phyloP scores from a whole-genome alignment of 345 rosid species.

The Aurinia saxatilis region DNA sequence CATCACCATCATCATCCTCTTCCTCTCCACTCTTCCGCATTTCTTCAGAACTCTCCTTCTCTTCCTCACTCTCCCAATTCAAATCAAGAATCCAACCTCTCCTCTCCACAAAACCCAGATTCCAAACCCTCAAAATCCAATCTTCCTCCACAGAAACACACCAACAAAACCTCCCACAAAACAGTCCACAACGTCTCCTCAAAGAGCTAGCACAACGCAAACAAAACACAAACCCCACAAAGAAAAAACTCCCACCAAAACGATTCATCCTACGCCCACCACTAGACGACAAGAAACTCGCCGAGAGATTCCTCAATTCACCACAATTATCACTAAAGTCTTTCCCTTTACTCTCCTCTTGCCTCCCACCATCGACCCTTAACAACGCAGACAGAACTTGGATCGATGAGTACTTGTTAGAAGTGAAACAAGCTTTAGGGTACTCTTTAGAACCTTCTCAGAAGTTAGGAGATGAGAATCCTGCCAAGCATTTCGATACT shows the following conservation, averaged over 20 bases:
- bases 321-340: constrained; percentile 87
- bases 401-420: constrained; percentile 87
- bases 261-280: constrained; percentile 76
- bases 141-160: no score
- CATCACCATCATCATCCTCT: constrained; percentile 1
- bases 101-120: constrained; percentile 21
- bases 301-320: constrained; percentile 70
- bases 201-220: constrained; percentile 91
- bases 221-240: constrained; percentile 53
- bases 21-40: constrained; percentile 45
- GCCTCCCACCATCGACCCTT: constrained; percentile 71
- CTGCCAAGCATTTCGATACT: constrained; percentile 88
- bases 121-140: neutral
- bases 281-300: constrained; percentile 72
- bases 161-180: constrained; percentile 54
- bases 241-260: constrained; percentile 58
- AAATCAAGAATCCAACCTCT: constrained; percentile 31
- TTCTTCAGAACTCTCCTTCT: constrained; percentile 51
- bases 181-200: constrained; percentile 85
- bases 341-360: constrained; percentile 79
- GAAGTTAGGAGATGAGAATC: constrained; percentile 64
- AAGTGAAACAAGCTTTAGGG: constrained; percentile 92
- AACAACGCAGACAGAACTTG: constrained; percentile 82
- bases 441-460: constrained; percentile 73
- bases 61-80: constrained; percentile 50